Evolutionary conservation across 2,329 filamentous ascomycete genomes (phyloP).

Genomic region (Tolypocladium guangdongense): DNA sequence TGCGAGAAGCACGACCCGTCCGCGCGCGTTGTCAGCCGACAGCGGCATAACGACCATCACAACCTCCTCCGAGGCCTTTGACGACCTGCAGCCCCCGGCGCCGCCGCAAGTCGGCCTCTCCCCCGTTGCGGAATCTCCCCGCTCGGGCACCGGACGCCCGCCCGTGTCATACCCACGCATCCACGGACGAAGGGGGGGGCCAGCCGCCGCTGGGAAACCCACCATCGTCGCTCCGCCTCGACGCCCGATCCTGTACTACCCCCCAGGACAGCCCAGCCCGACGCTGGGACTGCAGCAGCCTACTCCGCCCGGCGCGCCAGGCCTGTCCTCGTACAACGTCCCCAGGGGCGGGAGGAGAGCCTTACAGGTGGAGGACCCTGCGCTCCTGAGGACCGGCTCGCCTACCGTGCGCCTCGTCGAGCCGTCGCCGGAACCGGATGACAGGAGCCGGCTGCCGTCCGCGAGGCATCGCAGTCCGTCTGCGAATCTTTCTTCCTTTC

Average conservation of each 20-base stretch:
- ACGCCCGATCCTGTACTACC: conserved; percentile 20
- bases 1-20: conserved; percentile 10
- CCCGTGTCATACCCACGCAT: conserved; percentile 22
- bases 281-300: conserved; percentile 25
- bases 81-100: conserved; percentile 9
- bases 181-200: conserved; percentile 8
- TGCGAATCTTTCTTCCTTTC: not conserved
- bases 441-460: conserved; percentile 7
- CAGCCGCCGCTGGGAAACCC: conserved; percentile 10
- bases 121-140: conserved; percentile 37
- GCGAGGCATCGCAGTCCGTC: not conserved
- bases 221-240: conserved; percentile 14
- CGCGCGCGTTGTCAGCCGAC: conserved; percentile 15
- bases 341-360: conserved; percentile 1
- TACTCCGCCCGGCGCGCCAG: not conserved
- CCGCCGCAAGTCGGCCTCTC: conserved; percentile 26
- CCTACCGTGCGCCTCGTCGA: conserved; percentile 26
- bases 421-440: conserved; percentile 20
- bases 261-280: conserved; percentile 27
- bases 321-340: conserved; percentile 1
- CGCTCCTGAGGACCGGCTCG: conserved; percentile 14
- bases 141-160: conserved; percentile 18
- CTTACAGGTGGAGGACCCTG: conserved; percentile 8
- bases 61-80: conserved; percentile 15
- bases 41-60: conserved; percentile 23